Conservation (phyloP, 129 eudicot genomes). For the Flaveria brownii region DNA sequence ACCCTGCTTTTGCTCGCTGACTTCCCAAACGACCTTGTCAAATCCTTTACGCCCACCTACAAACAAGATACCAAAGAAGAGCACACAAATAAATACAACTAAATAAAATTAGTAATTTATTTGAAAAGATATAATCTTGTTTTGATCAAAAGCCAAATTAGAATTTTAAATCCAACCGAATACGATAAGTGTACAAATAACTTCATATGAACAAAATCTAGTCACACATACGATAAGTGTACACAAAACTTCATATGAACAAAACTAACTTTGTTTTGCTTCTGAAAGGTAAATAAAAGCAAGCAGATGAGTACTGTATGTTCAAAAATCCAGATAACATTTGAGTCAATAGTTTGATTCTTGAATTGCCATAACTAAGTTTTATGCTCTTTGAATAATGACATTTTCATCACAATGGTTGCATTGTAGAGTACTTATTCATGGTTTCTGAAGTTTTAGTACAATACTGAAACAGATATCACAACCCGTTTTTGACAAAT, state of each 20-base stretch:
- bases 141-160: not conserved
- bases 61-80: constrained; percentile 27
- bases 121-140: not conserved
- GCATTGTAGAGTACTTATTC: not conserved
- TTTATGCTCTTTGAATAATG: not conserved
- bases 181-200: not conserved
- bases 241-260: not conserved
- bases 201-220: not conserved
- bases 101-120: not conserved
- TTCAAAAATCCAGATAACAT: not conserved
- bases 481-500: not conserved
- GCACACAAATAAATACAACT: constrained; percentile 7
- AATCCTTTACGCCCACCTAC: constrained; percentile 87
- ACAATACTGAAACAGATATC: not conserved
- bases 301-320: not conserved
- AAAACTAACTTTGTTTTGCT: not conserved
- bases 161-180: too few species aligned
- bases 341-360: not conserved
- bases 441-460: not conserved
- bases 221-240: not conserved
- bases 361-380: not conserved
- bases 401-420: not conserved
- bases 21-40: constrained; percentile 94
- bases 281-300: not conserved
- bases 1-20: constrained; percentile 65